Percentiles rank a stretch among this genome's conserved stretches.
phyloP scores from a whole-genome alignment of 805 yeast genomes.

The Yamadazyma phyllophila region DNA sequence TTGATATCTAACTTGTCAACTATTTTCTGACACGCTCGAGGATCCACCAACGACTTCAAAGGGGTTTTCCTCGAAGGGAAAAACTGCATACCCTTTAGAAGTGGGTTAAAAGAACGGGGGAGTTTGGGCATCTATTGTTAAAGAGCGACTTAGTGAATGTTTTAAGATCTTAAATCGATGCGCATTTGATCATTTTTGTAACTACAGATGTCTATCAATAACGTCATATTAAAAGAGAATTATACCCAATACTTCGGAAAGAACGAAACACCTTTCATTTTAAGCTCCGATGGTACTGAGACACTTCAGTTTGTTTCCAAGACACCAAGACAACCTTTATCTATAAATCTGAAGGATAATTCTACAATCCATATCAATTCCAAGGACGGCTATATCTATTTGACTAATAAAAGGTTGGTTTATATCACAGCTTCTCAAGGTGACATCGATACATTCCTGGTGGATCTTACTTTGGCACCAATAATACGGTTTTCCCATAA shows the following conservation, averaged over 20 bases:
- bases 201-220: slow-evolving; percentile 28
- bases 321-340: slow-evolving; percentile 28
- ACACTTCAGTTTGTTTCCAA: slow-evolving; percentile 12
- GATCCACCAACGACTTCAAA: slow-evolving; percentile 13
- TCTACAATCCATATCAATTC: slow-evolving; percentile 26
- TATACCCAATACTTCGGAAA: slow-evolving; percentile 8
- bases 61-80: slow-evolving; percentile 4
- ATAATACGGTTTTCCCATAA: slow-evolving; percentile 35
- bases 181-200: not conserved
- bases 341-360: slow-evolving; percentile 19
- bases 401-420: slow-evolving; percentile 43
- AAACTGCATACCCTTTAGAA: slow-evolving; percentile 17
- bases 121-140: not conserved
- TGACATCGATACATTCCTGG: slow-evolving; percentile 40
- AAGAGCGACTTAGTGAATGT: not conserved
- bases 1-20: slow-evolving; percentile 48
- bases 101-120: slow-evolving; percentile 26
- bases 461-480: slow-evolving; percentile 28
- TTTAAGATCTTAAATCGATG: not conserved
- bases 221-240: slow-evolving; percentile 18
- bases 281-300: slow-evolving; percentile 19
- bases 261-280: slow-evolving; percentile 17
- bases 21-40: slow-evolving; percentile 32
- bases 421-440: slow-evolving; percentile 39
- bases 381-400: slow-evolving; percentile 37